Evolutionary conservation across 2,329 filamentous ascomycete species (phyloP), one percentile per base, ranked within the genome.

Genomic region (Fusarium oligoseptatum): DNA sequence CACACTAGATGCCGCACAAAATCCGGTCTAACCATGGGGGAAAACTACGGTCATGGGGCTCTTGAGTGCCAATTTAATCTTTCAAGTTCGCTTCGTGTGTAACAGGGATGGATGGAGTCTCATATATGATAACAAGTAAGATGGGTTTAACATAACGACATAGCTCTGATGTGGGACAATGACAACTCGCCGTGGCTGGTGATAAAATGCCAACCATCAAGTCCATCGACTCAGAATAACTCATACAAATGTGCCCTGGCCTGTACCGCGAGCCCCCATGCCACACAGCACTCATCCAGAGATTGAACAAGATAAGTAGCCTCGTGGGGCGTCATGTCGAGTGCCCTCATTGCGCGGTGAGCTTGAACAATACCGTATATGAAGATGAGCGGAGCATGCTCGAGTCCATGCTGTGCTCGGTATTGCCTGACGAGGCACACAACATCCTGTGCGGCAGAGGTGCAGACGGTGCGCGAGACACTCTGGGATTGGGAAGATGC

Each of bases 341-440:
- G 45, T 6, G 58, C 60, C 17, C 52, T 61, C 27, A 68, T 48
- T 1, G 72, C 64, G 15, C 74, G 73, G 6, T 67, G 68, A 2
- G 76, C 77, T 56, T 78, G 74, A 9, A 77, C 76, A 7, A 76
- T 71, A 1, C 66, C 76, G 22, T 80, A 80, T 0, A 79, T 70
- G 8, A 80, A 69, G 4, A 78, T 73, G 20, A 80, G 65, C 0
- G 77, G 76, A 3, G 71, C 68, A 8, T 79, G 69, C 17, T 64
- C 45, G 1, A 80, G 66, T 3, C 72, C 73, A 22, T 77, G 74
- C 12, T 78, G 77, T 29, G 64, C 68, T 3, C 78, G 56, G 36
- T 77, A 79, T 6, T 70, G 67, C 22, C 77, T 70, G 5, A 79
- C 11, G 4, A 80, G 58, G 2, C 67, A 72, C 1, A 66, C 62